phyloP scores from a whole-genome alignment of 106 monocot species.

The Apostasia ramifera region DNA sequence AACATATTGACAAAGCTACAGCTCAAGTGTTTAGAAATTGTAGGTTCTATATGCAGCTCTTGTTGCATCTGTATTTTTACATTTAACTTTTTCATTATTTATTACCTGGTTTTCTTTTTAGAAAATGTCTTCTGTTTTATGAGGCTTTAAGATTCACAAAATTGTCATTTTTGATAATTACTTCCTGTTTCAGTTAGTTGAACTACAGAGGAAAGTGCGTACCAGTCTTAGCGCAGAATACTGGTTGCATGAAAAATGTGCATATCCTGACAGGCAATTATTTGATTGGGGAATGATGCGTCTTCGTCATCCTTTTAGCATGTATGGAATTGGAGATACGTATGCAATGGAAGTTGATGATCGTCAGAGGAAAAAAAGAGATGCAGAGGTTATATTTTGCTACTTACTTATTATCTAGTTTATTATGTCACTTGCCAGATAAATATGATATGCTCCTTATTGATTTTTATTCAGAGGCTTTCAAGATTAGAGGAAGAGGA shows the following conservation, averaged over 20 bases:
- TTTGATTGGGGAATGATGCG: slow-evolving; percentile 99
- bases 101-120: too few species aligned
- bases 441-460: slow-evolving; percentile 1
- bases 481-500: slow-evolving; percentile 93
- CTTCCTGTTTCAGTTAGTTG: slow-evolving; percentile 47
- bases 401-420: background rate
- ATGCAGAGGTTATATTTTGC: slow-evolving; percentile 60
- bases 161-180: slow-evolving; percentile 1
- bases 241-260: slow-evolving; percentile 66
- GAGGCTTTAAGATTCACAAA: background rate
- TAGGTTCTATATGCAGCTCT: too few species aligned
- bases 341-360: slow-evolving; percentile 84
- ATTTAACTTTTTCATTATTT: too few species aligned
- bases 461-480: slow-evolving; percentile 47
- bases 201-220: slow-evolving; percentile 77
- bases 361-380: slow-evolving; percentile 76
- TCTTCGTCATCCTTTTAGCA: slow-evolving; percentile 54
- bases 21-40: too few species aligned
- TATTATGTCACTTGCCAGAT: background rate
- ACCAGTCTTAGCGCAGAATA: slow-evolving; percentile 70
- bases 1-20: too few species aligned
- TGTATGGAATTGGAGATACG: slow-evolving; percentile 85
- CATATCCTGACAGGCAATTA: slow-evolving; percentile 61
- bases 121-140: background rate
- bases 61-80: too few species aligned